Evolutionary conservation across 2,329 filamentous ascomycete species (phyloP), one percentile per base, ranked within the genome.

Genomic region (Colletotrichum camelliae): DNA sequence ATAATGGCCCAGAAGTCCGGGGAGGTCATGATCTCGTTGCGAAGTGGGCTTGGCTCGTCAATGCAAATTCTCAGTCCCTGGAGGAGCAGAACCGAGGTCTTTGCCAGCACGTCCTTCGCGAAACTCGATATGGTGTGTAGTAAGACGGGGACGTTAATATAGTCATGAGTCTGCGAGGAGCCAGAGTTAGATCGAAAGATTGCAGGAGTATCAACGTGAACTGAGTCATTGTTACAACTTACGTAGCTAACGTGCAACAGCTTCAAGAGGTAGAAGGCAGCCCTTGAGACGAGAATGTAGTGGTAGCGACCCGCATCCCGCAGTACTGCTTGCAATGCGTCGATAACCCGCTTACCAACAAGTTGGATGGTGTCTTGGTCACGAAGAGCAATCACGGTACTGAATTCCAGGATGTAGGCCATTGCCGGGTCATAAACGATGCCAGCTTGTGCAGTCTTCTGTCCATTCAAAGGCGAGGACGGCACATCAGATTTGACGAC

Each of bases 1-100:
- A 99, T 88, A 16, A 98, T 94, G 7, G 94, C 94, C 97, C 97
- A 99, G 84, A 99, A 98, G 82, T 99, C 97, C 0, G 97, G 97
- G 21, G 96, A 98, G 16, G 95, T 96, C 85, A 98, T 97, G 79
- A 98, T 94, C 85, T 98, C 96, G 79, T 95, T 98, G 73, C 95
- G 93, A 33, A 99, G 87, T 15, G 94, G 92, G 31, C 93, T 93
- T 1, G 95, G 92, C 75, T 94, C 92, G 67, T 94, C 92, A 78
- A 98, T 94, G 80, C 96, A 98, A 60, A 93, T 89, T 60, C 93
- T 91, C 31, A 99, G 87, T 0, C 96, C 96, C 80, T 94, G 93
- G 21, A 98, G 88, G 1, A 97, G 91, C 6, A 95, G 91, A 37
- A 92, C 88, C 1, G 96, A 94, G 18, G 95, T 94, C 82, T 94